These are phyloP conservation scores for Zasmidium angulare DNA, from an alignment of 2,329 filamentous ascomycete genomes.

Conservation along the genomic window DNA sequence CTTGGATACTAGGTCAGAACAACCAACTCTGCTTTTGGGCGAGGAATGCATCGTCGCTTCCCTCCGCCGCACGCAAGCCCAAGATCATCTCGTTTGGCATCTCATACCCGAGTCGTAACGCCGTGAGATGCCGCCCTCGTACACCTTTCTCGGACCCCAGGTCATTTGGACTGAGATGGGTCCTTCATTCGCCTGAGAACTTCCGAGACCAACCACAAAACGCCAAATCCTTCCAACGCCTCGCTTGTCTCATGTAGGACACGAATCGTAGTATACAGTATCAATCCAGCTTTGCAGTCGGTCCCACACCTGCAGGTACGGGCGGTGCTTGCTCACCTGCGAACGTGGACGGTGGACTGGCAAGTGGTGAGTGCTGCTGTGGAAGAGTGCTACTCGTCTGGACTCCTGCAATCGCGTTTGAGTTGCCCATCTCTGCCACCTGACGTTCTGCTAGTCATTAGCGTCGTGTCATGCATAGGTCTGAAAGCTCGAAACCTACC, in stretches of 20 bases:
- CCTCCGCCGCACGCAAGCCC: background rate
- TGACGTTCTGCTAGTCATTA: conserved; percentile 15
- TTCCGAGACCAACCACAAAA: background rate
- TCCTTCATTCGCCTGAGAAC: background rate
- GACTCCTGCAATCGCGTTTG: background rate
- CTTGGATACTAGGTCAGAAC: background rate
- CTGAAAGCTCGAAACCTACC: conserved; percentile 47
- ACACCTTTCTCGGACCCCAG: background rate
- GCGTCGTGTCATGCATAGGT: background rate
- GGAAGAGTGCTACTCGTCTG: background rate
- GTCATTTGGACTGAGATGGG: background rate
- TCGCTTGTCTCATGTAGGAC: background rate
- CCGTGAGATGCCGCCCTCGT: background rate
- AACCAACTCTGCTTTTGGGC: background rate
- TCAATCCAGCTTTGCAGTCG: conserved; percentile 9
- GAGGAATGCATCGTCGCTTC: background rate
- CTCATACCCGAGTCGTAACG: background rate
- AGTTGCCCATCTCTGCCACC: conserved; percentile 13
- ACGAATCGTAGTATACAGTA: background rate
- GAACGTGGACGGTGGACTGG: conserved; percentile 18
- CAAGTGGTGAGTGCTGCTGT: conserved; percentile 20
- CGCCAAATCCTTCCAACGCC: conserved; percentile 8
- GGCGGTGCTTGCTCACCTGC: conserved; percentile 3
- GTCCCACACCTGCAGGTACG: conserved; percentile 4
- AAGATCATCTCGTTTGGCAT: conserved; percentile 1